Evolutionary conservation across 2,329 filamentous ascomycete genomes (phyloP).

Genomic region (Kalmusia sp.): DNA sequence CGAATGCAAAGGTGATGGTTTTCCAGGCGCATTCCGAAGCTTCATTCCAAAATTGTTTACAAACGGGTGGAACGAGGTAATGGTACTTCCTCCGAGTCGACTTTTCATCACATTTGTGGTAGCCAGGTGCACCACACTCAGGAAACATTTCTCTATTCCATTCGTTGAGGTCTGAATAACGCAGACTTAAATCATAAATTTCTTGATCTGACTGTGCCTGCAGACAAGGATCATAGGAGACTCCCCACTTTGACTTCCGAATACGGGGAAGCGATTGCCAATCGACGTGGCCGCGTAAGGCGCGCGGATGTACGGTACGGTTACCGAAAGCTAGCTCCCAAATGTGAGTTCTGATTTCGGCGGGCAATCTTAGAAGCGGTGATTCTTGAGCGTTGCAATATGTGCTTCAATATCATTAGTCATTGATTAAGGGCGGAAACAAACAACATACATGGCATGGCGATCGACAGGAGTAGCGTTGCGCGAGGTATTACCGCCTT

Average conservation of each 20-base stretch:
- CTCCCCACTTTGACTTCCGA: background rate
- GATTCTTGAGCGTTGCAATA: background rate
- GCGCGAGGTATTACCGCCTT: no score
- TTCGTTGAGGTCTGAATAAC: background rate
- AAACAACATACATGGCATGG: background rate
- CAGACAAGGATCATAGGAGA: conserved; percentile 5
- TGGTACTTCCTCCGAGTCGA: background rate
- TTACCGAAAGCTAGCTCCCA: conserved; percentile 4
- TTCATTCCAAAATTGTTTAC: conserved; percentile 4
- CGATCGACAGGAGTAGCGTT: background rate
- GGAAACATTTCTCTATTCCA: conserved; percentile 1
- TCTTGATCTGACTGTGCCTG: background rate
- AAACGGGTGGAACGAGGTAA: conserved; percentile 5
- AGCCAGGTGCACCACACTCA: background rate
- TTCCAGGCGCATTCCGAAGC: conserved; percentile 5
- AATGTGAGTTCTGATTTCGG: background rate
- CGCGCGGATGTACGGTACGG: conserved; percentile 4
- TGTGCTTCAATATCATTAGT: conserved; percentile 1
- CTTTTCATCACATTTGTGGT: background rate
- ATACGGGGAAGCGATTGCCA: background rate
- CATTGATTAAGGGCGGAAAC: background rate
- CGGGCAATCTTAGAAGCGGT: background rate
- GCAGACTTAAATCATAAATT: background rate
- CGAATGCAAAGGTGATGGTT: conserved; percentile 5
- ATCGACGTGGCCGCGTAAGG: background rate